These are phyloP conservation scores for Chondrostereum purpureum DNA, from an alignment of 1,284 basidiomycete species.

Conservation along the genomic window DNA sequence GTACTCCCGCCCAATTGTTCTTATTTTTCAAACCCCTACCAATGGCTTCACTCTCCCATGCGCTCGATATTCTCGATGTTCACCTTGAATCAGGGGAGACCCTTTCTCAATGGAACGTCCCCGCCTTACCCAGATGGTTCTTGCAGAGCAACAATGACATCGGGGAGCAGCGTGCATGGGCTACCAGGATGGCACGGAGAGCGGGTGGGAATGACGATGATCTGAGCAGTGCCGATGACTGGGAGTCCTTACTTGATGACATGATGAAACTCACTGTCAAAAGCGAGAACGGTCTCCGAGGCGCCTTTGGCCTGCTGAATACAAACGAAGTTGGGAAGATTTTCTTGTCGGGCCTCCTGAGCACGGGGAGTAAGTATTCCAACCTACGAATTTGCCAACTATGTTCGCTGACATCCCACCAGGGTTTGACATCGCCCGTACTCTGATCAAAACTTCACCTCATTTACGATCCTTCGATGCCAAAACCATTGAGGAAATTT, in stretches of 20 bases:
- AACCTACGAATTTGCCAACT: conserved; percentile 6
- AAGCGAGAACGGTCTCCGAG: conserved; percentile 53
- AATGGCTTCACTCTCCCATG: conserved; percentile 65
- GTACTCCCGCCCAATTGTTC: conserved; percentile 66
- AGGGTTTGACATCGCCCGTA: conserved; percentile 79
- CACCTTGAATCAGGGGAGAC: conserved; percentile 93
- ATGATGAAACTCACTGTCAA: conserved; percentile 77
- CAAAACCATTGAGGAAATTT: conserved; percentile 65
- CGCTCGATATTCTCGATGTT: conserved; percentile 85
- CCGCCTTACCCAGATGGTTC: conserved; percentile 79
- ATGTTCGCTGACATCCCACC: conserved; percentile 13
- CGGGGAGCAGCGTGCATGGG: conserved; percentile 75
- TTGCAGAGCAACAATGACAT: conserved; percentile 66
- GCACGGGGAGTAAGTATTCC: conserved; percentile 72
- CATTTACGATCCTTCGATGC: conserved; percentile 46
- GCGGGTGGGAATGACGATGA: conserved; percentile 51
- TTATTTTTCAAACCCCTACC: conserved; percentile 79
- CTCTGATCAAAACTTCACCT: conserved; percentile 51
- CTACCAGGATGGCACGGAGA: conserved; percentile 78
- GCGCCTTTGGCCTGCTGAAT: conserved; percentile 75
- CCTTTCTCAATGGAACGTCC: conserved; percentile 78
- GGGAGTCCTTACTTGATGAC: conserved; percentile 82
- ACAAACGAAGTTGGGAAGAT: conserved; percentile 69
- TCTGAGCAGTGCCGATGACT: conserved; percentile 63
- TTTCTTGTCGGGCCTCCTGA: conserved; percentile 79